Base-by-base conservation (phyloP, 2,329 filamentous ascomycete species). In the Colletotrichum sp. region DNA sequence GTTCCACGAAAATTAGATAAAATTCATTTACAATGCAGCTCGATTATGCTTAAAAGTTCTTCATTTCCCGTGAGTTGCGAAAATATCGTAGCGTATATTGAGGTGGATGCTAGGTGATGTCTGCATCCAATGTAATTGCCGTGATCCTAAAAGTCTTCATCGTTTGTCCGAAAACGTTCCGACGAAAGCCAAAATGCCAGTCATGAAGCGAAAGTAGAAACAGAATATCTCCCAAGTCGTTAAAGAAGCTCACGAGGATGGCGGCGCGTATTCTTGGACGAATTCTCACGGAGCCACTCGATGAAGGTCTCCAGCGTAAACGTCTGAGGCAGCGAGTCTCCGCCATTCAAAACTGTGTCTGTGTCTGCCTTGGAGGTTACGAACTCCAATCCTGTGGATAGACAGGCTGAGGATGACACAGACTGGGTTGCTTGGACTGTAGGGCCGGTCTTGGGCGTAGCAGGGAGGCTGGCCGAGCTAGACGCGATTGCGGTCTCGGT, bases 1-100 rank as follows among this genome's bases (percentile, higher is more conserved):
- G 18, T 39, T 1, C 36, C 36, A 39, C 0, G 8, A 39, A 39
- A 39, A 0, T 39, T 2, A 39, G 36, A 39, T 0, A 0, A 0
- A 9, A 0, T 39, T 39, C 15, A 39, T 18, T 39, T 9, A 0
- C 0, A 39, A 39, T 39, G 15, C 0, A 39, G 36, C 36, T 39
- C 36, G 15, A 36, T 7, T 34, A 34, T 34, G 32, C 32, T 34
- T 34, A 34, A 34, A 34, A 12, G 12, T 34, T 34, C 32, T 34
- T 34, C 32, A 28, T 34, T 34, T 34, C 32, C 32, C 32, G 6
- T 12, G 13, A 39, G 34, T 39, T 39, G 34, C 1, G 34, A 8
- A 16, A 39, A 0, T 0, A 39, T 39, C 34, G 34, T 0, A 16
- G 4, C 34, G 34, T 39, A 0, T 16, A 18, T 39, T 39, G 36